A percentile compares a stretch with the other conserved stretches of the same genome.
Conservation (phyloP, 2,329 filamentous ascomycete genomes). For the Venturia pyrina region DNA sequence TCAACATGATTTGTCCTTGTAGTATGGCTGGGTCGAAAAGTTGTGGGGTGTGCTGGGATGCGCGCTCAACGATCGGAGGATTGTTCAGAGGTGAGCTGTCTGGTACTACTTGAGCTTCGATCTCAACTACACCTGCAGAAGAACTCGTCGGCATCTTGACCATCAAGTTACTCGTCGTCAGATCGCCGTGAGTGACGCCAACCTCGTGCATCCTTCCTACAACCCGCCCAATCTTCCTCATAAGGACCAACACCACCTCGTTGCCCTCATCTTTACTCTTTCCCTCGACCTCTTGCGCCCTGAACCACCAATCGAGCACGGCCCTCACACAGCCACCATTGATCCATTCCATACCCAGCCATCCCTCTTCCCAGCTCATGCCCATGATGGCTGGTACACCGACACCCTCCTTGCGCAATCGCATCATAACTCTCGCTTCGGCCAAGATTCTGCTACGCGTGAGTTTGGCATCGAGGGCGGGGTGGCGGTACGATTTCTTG, state of each 20-base stretch:
- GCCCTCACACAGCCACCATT: slow-evolving; percentile 60
- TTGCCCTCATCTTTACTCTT: slow-evolving; percentile 19
- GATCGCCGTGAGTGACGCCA: slow-evolving; percentile 88
- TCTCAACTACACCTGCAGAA: neutral
- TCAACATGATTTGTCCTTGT: slow-evolving; percentile 72
- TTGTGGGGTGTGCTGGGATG: neutral
- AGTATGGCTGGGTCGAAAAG: slow-evolving; percentile 22
- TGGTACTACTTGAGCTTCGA: neutral
- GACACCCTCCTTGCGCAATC: slow-evolving; percentile 69
- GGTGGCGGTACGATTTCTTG: slow-evolving; percentile 84
- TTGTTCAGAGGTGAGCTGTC: slow-evolving; percentile 13
- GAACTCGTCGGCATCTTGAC: slow-evolving; percentile 33
- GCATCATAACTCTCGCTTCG: slow-evolving; percentile 76
- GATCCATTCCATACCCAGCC: slow-evolving; percentile 41
- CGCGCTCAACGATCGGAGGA: neutral
- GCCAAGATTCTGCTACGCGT: slow-evolving; percentile 80
- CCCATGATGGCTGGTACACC: slow-evolving; percentile 73
- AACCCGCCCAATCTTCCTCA: slow-evolving; percentile 59
- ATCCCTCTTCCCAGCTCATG: slow-evolving; percentile 49
- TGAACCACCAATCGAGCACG: slow-evolving; percentile 58
- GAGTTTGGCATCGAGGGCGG: slow-evolving; percentile 74
- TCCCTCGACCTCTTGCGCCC: slow-evolving; percentile 18
- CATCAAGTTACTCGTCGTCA: slow-evolving; percentile 98
- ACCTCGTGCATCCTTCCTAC: slow-evolving; percentile 69
- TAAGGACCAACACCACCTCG: slow-evolving; percentile 46